These are phyloP conservation scores for Ploettnerulaceae sp. DNA, from an alignment of 2,329 filamentous ascomycete species.

Conservation along the genomic window DNA sequence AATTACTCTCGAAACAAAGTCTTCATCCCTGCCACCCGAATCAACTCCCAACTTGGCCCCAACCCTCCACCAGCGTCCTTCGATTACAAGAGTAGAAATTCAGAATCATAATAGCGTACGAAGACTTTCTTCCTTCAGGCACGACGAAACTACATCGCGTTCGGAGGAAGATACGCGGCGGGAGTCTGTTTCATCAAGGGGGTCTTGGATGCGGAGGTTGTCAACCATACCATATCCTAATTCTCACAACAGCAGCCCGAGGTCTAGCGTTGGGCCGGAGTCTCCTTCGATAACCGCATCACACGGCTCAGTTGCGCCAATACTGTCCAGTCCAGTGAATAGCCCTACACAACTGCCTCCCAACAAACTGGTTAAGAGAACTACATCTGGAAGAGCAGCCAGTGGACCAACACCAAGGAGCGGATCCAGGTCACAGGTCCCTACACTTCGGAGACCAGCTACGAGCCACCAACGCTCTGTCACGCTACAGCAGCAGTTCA, in stretches of 20 bases:
- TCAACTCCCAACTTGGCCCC: conserved; percentile 20
- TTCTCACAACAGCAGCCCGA: conserved; percentile 58
- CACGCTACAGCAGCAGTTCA: conserved; percentile 54
- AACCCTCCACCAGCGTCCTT: conserved; percentile 16
- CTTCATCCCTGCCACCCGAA: conserved; percentile 9
- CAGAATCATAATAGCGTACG: conserved; percentile 21
- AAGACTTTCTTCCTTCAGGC: conserved; percentile 25
- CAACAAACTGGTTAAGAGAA: conserved; percentile 75
- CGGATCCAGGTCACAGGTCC: conserved; percentile 55
- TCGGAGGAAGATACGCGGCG: conserved; percentile 31
- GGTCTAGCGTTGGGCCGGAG: conserved; percentile 61
- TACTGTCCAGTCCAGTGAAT: conserved; percentile 39
- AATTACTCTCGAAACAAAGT: conserved; percentile 25
- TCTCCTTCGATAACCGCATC: conserved; percentile 62
- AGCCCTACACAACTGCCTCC: conserved; percentile 48
- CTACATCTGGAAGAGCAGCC: conserved; percentile 50
- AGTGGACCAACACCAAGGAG: conserved; percentile 41
- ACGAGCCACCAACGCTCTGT: conserved; percentile 75
- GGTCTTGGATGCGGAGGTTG: conserved; percentile 69
- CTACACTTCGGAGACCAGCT: conserved; percentile 65
- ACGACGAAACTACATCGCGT: conserved; percentile 23
- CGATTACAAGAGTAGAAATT: conserved; percentile 23
- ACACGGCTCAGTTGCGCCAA: conserved; percentile 61
- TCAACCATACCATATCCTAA: conserved; percentile 61
- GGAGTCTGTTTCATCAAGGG: conserved; percentile 56